Conservation (phyloP, 2,329 filamentous ascomycete genomes). For the Trichophyton equinum region DNA sequence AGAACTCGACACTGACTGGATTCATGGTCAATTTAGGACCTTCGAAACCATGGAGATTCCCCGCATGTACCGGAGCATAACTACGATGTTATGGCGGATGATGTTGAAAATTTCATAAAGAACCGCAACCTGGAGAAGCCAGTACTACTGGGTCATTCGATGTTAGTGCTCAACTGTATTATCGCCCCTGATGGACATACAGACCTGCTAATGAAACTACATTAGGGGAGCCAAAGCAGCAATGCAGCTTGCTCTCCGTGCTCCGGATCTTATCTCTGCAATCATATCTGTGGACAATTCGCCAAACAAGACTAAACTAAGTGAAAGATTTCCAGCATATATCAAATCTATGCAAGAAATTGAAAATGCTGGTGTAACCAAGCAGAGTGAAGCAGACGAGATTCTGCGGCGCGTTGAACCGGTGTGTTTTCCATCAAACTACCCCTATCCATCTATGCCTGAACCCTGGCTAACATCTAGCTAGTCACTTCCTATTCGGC, state of each 20-base stretch:
- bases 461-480: neutral
- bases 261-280: conserved; percentile 51
- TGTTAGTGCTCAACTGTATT: conserved; percentile 41
- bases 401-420: conserved; percentile 65
- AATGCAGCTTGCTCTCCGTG: conserved; percentile 64
- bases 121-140: conserved; percentile 49
- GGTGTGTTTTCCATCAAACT: conserved; percentile 28
- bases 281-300: conserved; percentile 79
- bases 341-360: conserved; percentile 63
- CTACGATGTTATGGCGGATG: conserved; percentile 65
- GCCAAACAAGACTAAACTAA: conserved; percentile 61
- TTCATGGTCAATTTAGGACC: conserved; percentile 44
- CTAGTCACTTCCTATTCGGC: conserved; percentile 60
- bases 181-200: neutral
- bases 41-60: conserved; percentile 84
- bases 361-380: conserved; percentile 53
- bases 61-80: conserved; percentile 61
- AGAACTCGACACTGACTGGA: neutral
- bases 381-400: conserved; percentile 64
- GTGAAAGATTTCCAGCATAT: conserved; percentile 52
- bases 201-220: neutral
- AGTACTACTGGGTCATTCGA: conserved; percentile 77
- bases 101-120: conserved; percentile 64
- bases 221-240: conserved; percentile 71
- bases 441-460: neutral